Percentiles rank a stretch among this genome's conserved stretches.
Conservation (phyloP, 176 grass and related monocot species). For the Lolium multiflorum region DNA sequence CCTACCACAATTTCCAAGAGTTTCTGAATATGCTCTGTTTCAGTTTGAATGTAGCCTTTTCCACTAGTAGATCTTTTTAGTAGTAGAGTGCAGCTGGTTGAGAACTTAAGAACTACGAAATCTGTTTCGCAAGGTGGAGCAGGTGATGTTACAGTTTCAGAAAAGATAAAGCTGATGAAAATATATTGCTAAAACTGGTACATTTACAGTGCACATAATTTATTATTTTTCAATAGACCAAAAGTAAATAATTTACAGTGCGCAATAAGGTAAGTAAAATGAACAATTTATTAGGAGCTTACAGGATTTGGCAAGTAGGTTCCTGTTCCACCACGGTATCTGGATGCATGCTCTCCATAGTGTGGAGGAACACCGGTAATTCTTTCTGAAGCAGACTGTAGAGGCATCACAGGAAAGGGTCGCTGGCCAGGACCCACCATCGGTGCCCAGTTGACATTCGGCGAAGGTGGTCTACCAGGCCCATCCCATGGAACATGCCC, state of each 20-base stretch:
- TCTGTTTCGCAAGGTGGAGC: background rate
- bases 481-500: constrained; percentile 77
- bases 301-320: constrained; percentile 93
- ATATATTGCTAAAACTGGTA: constrained; percentile 8
- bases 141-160: constrained; percentile 8
- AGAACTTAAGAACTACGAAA: constrained; percentile 18
- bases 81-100: background rate
- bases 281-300: constrained; percentile 60
- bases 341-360: constrained; percentile 70
- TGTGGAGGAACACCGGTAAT: constrained; percentile 46
- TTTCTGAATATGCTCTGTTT: background rate
- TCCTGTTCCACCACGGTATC: constrained; percentile 90
- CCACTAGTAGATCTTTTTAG: constrained; percentile 5
- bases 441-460: constrained; percentile 71
- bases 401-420: constrained; percentile 68
- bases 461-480: constrained; percentile 63
- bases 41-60: constrained; percentile 16
- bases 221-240: constrained; percentile 7
- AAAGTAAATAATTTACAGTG: constrained; percentile 34
- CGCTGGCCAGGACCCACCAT: constrained; percentile 55
- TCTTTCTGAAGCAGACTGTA: constrained; percentile 64
- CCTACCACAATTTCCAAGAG: background rate
- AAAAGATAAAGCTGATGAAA: constrained; percentile 30
- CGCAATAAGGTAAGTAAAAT: constrained; percentile 13
- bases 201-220: background rate